Conservation (phyloP, 2,329 filamentous ascomycete genomes). For the Dactylellina sp. region DNA sequence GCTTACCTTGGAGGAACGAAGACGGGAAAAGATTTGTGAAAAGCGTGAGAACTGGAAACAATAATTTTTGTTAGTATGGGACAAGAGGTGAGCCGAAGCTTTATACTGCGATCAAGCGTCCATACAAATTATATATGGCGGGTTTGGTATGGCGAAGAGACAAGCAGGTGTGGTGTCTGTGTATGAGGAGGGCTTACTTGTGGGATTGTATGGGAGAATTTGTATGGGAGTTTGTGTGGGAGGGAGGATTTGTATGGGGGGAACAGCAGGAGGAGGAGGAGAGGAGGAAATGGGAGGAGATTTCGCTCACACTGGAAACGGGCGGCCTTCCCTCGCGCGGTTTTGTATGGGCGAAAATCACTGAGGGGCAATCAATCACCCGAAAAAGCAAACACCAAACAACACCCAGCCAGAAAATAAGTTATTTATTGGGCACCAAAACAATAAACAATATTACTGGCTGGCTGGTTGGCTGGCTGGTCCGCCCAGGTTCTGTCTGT, state of each 20-base stretch:
- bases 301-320: conserved; percentile 7
- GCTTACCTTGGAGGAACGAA: conserved; percentile 50
- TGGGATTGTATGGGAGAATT: conserved; percentile 50
- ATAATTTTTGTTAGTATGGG: conserved; percentile 10
- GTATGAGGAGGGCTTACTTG: conserved; percentile 46
- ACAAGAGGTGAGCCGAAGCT: conserved; percentile 29
- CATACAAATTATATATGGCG: background rate
- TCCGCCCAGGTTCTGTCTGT: too few species aligned
- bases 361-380: conserved; percentile 51
- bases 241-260: conserved; percentile 44
- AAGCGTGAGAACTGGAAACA: conserved; percentile 11
- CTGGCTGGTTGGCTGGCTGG: too few species aligned
- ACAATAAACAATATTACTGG: too few species aligned
- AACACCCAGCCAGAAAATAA: conserved; percentile 13
- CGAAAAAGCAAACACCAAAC: conserved; percentile 51
- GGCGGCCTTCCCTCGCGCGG: background rate
- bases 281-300: conserved; percentile 52
- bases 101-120: conserved; percentile 16
- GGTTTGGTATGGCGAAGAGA: conserved; percentile 2
- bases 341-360: conserved; percentile 49
- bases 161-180: background rate
- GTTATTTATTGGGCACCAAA: background rate
- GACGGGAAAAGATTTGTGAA: conserved; percentile 31
- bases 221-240: conserved; percentile 33
- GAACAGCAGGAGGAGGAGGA: conserved; percentile 40